Evolutionary conservation across 306 rosid species (phyloP).

Genomic region (Gastrolobium villosum): DNA sequence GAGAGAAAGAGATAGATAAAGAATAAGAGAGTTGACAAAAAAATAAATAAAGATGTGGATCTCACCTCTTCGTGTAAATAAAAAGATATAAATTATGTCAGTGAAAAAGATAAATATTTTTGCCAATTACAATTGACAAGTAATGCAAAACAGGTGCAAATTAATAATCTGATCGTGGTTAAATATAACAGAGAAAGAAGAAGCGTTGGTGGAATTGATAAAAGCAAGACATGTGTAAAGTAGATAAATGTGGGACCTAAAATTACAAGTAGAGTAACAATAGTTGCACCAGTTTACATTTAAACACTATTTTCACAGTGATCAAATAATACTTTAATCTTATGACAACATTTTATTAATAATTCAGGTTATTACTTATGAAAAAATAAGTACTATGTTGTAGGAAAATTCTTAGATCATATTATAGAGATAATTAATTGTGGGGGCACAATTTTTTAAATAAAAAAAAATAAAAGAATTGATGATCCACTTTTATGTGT

Average conservation of each 20-base stretch:
- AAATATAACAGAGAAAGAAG: background rate
- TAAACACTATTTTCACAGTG: background rate
- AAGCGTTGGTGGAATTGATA: background rate
- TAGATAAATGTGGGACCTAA: background rate
- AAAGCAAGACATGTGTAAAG: conserved; percentile 19
- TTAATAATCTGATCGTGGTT: conserved; percentile 2
- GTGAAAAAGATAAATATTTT: no score
- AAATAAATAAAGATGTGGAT: no score
- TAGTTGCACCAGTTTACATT: background rate
- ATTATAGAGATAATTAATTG: no score
- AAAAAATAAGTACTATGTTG: no score
- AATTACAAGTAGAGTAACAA: background rate
- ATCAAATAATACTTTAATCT: background rate
- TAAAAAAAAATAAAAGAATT: no score
- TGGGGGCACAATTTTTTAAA: no score
- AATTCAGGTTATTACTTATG: background rate
- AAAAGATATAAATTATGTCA: no score
- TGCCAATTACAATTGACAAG: background rate
- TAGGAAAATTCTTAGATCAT: no score
- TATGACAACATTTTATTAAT: background rate
- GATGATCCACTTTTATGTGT: no score
- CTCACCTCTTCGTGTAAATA: no score
- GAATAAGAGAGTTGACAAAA: no score
- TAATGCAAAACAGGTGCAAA: background rate
- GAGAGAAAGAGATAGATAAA: no score